These are phyloP conservation scores for Heliocybe sulcata DNA, from an alignment of 1,284 basidiomycete species.

Conservation along the genomic window DNA sequence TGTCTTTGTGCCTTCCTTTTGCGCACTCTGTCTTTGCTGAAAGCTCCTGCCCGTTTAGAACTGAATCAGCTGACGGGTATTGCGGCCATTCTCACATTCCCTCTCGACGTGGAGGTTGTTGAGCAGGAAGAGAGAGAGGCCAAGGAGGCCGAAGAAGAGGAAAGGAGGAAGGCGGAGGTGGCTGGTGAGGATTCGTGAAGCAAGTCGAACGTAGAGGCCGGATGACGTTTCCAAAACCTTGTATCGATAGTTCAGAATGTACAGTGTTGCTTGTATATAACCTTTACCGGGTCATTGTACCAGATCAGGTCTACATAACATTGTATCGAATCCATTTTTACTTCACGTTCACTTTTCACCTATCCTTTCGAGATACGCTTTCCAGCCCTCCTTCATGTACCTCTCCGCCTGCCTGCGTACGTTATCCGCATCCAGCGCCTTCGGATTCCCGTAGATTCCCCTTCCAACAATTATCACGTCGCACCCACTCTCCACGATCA, in stretches of 20 bases:
- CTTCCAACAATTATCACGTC: constrained; percentile 98
- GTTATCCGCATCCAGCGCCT: constrained; percentile 48
- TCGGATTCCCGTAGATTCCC: constrained; percentile 83
- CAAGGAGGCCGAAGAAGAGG: constrained; percentile 39
- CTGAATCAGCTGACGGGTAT: constrained; percentile 93
- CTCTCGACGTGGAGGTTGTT: constrained; percentile 91
- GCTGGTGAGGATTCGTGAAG: constrained; percentile 13
- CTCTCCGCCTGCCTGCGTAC: constrained; percentile 71
- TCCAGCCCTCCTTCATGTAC: constrained; percentile 88
- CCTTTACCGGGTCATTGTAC: too few relatives aligned
- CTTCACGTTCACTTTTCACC: not conserved
- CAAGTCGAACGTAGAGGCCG: not conserved
- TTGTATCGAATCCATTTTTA: not conserved
- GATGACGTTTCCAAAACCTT: not conserved
- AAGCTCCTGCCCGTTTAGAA: constrained; percentile 40
- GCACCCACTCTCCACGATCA: constrained; percentile 80
- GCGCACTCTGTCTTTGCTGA: not conserved
- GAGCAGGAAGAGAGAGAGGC: constrained; percentile 78
- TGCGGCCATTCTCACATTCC: constrained; percentile 94
- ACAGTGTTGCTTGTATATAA: not conserved
- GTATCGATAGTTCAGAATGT: not conserved
- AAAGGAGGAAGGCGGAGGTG: constrained; percentile 22
- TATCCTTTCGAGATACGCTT: constrained; percentile 64
- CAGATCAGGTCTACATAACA: too few relatives aligned
- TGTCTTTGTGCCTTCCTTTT: constrained; percentile 9